These are phyloP conservation scores for Metarhizium brunneum DNA, from an alignment of 2,329 filamentous ascomycete genomes.

Conservation along the genomic window DNA sequence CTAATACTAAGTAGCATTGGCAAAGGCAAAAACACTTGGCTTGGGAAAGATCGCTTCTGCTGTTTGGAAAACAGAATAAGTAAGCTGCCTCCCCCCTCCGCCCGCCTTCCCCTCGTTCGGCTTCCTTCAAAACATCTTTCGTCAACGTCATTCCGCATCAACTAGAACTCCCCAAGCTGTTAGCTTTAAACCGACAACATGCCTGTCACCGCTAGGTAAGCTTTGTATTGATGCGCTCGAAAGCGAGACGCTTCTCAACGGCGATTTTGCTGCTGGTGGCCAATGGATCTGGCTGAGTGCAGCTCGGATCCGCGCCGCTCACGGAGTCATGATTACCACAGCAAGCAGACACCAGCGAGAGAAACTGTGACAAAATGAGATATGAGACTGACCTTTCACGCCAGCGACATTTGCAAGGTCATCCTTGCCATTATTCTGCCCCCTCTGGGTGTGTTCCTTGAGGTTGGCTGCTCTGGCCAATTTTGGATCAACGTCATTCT, in stretches of 20 bases:
- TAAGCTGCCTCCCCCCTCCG: not conserved
- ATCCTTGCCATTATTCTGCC: slow-evolving; percentile 85
- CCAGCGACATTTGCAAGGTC: slow-evolving; percentile 54
- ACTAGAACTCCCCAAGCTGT: not conserved
- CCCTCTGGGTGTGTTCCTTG: slow-evolving; percentile 86
- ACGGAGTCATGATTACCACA: no score
- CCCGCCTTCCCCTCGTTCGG: not conserved
- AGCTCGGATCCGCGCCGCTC: no score
- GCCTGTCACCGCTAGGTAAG: slow-evolving; percentile 52
- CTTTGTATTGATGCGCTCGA: not conserved
- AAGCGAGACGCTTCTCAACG: slow-evolving; percentile 6
- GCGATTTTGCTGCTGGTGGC: not conserved
- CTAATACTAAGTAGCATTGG: not conserved
- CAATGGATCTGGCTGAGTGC: no score
- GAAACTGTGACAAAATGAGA: not conserved
- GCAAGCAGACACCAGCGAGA: not conserved
- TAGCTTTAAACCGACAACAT: slow-evolving; percentile 29
- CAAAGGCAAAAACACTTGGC: not conserved
- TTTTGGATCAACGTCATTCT: slow-evolving; percentile 88
- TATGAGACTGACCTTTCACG: not conserved
- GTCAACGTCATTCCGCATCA: not conserved
- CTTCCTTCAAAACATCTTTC: not conserved
- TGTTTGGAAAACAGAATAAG: not conserved
- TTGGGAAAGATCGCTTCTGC: not conserved
- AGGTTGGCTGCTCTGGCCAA: slow-evolving; percentile 80